These are phyloP conservation scores for Firmiana major DNA, from an alignment of 345 rosid species.

Conservation along the genomic window DNA sequence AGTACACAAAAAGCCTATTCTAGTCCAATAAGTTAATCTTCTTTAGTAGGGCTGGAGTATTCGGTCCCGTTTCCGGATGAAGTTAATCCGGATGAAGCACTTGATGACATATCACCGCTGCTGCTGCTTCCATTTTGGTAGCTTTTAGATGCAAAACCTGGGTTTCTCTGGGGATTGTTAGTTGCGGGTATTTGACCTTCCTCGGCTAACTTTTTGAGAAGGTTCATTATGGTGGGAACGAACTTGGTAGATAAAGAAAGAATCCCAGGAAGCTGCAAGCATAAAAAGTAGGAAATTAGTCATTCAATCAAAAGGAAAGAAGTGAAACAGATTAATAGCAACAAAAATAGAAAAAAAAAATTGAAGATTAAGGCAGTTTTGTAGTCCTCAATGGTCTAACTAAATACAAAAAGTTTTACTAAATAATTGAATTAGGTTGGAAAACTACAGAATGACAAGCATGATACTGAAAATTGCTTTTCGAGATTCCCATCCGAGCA, in stretches of 20 bases:
- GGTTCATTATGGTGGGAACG: conserved; percentile 89
- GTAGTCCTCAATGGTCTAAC: not conserved
- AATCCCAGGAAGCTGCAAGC: conserved; percentile 78
- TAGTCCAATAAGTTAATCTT: conserved; percentile 26
- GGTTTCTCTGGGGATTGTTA: conserved; percentile 35
- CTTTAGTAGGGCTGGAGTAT: conserved; percentile 43
- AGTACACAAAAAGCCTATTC: not conserved
- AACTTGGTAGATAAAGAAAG: conserved; percentile 77
- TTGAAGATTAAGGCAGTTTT: not conserved
- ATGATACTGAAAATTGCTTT: not conserved
- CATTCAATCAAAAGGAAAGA: not conserved
- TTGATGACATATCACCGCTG: conserved; percentile 39
- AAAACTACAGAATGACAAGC: not conserved
- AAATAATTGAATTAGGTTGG: not conserved
- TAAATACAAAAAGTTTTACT: not conserved
- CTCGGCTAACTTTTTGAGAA: conserved; percentile 71
- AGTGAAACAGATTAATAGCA: not conserved
- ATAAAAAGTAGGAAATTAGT: conserved; percentile 1
- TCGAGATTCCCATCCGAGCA: not conserved
- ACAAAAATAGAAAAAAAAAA: not conserved
- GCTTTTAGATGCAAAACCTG: conserved; percentile 31
- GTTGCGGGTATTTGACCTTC: conserved; percentile 59
- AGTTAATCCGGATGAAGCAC: conserved; percentile 43
- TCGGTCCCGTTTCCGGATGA: conserved; percentile 34
- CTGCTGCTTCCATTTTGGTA: conserved; percentile 39